phyloP scores from a whole-genome alignment of 345 rosid species.

The Pistacia vera region DNA sequence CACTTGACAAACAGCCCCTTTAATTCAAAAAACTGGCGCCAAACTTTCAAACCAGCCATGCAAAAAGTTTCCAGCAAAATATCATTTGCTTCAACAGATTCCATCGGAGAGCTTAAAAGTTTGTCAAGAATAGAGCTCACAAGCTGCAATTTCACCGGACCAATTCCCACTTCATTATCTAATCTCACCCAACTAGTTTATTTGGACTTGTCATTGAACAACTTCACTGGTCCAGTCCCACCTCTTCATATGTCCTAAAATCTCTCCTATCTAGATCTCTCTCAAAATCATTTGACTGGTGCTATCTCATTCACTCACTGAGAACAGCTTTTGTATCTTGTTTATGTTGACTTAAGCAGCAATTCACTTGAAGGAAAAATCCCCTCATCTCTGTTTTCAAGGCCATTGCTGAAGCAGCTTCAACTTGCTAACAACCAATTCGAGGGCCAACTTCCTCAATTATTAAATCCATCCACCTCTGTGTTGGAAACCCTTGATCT shows the following conservation, averaged over 20 bases:
- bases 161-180: slow-evolving; percentile 29
- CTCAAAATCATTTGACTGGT: slow-evolving; percentile 36
- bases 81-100: no score
- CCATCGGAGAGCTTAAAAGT: slow-evolving; percentile 27
- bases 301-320: slow-evolving; percentile 23
- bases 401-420: slow-evolving; percentile 20
- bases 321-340: slow-evolving; percentile 33
- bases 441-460: slow-evolving; percentile 8
- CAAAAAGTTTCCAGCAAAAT: no score
- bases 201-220: slow-evolving; percentile 38
- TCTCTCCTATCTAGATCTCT: slow-evolving; percentile 27
- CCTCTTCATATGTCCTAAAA: slow-evolving; percentile 20
- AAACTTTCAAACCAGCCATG: no score
- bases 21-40: no score
- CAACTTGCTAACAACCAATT: slow-evolving; percentile 32
- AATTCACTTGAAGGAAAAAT: slow-evolving; percentile 43
- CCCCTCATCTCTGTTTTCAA: slow-evolving; percentile 22
- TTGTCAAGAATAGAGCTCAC: slow-evolving; percentile 23
- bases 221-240: slow-evolving; percentile 40
- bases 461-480: neutral
- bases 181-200: slow-evolving; percentile 28
- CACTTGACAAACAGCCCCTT: no score
- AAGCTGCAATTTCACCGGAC: slow-evolving; percentile 26
- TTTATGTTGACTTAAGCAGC: slow-evolving; percentile 24
- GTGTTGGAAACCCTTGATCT: slow-evolving; percentile 37